Evolutionary conservation across 1,284 basidiomycete species (phyloP), one percentile per base, ranked within the genome.

Genomic region (Boletellus deceptivus): DNA sequence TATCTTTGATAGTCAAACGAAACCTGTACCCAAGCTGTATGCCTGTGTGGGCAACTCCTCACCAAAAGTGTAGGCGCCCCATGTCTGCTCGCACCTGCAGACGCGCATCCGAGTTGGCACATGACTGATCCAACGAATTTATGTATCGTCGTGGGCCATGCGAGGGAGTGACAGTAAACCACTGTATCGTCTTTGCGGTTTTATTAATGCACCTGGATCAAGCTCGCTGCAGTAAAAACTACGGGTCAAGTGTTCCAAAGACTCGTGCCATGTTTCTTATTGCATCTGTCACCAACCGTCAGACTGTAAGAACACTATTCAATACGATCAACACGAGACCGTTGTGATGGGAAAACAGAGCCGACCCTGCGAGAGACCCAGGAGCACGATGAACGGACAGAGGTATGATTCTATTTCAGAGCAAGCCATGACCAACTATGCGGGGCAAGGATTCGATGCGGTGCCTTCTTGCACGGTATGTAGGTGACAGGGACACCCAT

Each of bases 101-200:
- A 22, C 4, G 20, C 24, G 86, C 64, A 86, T 90, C 58, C 86
- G 88, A 73, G 89, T 88, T 18, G 86, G 82, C 9, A 82, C 24
- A 9, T 25, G 8, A 8, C 25, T 25, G 25, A 25, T 25, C 8
- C 7, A 8, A 7, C 8, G 25, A 3, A 4, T 22, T 25, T 25
- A 9, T 24, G 25, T 25, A n/a, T n/a, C n/a, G 8, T 25, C 6
- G 25, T 6, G 25, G 25, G 25, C 8, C 8, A 25, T 9, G 7
- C 25, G 8, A 25, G 25, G 6, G 22, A 22, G 25, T 25, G 25
- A 25, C 8, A 9, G 25, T 9, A 2, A 2, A 25, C 8, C 25
- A 25, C 25, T 25, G 25, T 9, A 25, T 2, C 3, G 8, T 9
- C 5, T 14, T 39, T 27, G 29, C 25, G n/a, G 6, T 27, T 52